Evolutionary conservation across 179 eudicot genomes (phyloP), one percentile per base, ranked within the genome.

Genomic region (Silene vulgaris): DNA sequence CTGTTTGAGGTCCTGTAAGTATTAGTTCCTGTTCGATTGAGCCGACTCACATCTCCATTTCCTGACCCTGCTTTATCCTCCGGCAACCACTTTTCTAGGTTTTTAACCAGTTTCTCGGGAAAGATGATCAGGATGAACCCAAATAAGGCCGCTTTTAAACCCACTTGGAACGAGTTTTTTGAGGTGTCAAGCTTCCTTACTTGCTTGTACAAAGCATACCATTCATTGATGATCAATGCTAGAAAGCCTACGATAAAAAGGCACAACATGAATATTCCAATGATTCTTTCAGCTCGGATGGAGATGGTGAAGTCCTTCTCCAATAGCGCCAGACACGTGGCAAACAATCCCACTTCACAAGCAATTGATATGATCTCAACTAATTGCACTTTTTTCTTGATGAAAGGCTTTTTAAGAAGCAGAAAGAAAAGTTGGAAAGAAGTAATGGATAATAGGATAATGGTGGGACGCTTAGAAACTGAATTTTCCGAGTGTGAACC

Each of bases 401-500:
- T 94, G 84, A 85, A 94, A 0, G 98, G 98, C 84, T 94, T 94
- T 88, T 94, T 94, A 5, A 94, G 85, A 28, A 89, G 81, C 59
- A 94, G 74, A 82, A 89, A 92, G 87, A 92, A 92, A 19, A 94
- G 95, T 71, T 94, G 98, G 72, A 92, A 94, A 14, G 90, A 87
- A 17, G 98, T 84, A 37, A 94, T 85, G 82, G 85, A 85, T 19
- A 94, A 84, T 48, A 94, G 54, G 73, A 74, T 54, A 8, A 84
- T 77, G 0, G 80, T 65, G 0, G 98, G 95, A 54, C 83, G 72
- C 73, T 61, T 87, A 9, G 89, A 83, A 35, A 85, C 75, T 77
- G 84, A 69, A 30, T 76, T 80, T 23, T 77, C 78, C 0, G 88
- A 88, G 85, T 79, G 84, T 16, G 81, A 76, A 45, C 97, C 96